Base-by-base conservation (phyloP, 257 asterid species). In the Solanum ahanhuiri region DNA sequence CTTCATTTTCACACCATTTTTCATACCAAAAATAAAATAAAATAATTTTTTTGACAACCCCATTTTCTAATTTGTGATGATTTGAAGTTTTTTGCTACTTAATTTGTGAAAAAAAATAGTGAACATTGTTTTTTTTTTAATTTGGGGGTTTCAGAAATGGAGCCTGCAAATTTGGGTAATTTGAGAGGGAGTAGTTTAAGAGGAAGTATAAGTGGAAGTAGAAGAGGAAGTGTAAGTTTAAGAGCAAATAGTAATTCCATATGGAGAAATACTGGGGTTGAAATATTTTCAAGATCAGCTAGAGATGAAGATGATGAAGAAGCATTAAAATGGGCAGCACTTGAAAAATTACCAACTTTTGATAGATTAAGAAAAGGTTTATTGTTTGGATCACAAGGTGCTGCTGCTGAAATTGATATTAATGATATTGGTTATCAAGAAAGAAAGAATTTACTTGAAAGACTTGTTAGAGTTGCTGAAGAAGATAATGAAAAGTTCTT, bases 271-370 rank as follows among this genome's bases (percentile, higher is more conserved):
- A 87, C 91, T 0, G 94, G 93, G 1, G 17, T 86, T 2, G 94
- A 91, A n/a, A 87, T 87, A 2, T 93, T 93, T 69, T 89, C 95
- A 10, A 93, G 92, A 34, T 91, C 96, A n/a, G 69, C 91, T 0
- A 89, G 91, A 9, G 92, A 92, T 7, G 96, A 93, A 86, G 95
- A 93, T 30, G 98, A 94, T 23, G 98, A 94, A 87, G 96, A 93
- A n/a, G 93, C 94, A 63, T 85, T 93, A 5, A 91, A 86, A 85
- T 93, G 98, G 98, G 96, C 98, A 51, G 89, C 93, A 5, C 90
- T 94, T 2, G 98, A 94, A 37, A 94, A 92, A 33, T 54, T 94
- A 31, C 98, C 98, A 5, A 94, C 98, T 28, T 92, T 89, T 31
- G 96, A 92, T 83, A 92, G 98, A 69, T 87, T 94, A 51, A 92